Evolutionary conservation across 495 filamentous ascomycete species (phyloP).

Genomic region (Neurospora sp.): DNA sequence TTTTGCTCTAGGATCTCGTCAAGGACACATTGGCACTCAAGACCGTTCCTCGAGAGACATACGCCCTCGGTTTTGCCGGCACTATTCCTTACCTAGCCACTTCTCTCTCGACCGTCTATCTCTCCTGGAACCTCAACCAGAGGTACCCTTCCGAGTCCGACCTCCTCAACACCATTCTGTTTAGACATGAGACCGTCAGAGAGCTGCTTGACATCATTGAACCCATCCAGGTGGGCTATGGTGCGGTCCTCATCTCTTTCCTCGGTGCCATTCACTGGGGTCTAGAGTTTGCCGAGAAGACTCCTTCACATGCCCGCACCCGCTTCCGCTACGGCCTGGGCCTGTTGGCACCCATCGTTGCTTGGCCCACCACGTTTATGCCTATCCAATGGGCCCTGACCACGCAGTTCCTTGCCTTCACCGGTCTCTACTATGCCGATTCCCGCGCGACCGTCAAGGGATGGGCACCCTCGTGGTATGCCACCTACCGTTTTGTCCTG

Average conservation of each 20-base stretch:
- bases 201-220: constrained; percentile 70
- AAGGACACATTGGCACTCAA: constrained; percentile 77
- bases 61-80: constrained; percentile 76
- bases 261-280: constrained; percentile 92
- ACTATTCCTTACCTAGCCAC: constrained; percentile 86
- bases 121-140: constrained; percentile 72
- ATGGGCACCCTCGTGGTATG: constrained; percentile 89
- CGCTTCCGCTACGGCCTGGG: constrained; percentile 69
- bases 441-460: constrained; percentile 62
- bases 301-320: constrained; percentile 21
- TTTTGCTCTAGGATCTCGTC: constrained; percentile 54
- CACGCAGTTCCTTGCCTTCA: constrained; percentile 82
- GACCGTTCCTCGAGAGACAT: constrained; percentile 70
- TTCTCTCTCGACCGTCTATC: constrained; percentile 75
- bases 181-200: constrained; percentile 63
- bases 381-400: constrained; percentile 84
- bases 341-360: constrained; percentile 69
- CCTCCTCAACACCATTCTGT: constrained; percentile 38
- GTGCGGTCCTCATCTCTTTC: constrained; percentile 91
- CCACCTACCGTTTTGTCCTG: constrained; percentile 87
- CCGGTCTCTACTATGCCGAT: constrained; percentile 82
- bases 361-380: constrained; percentile 88
- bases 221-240: constrained; percentile 87
- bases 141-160: constrained; percentile 51
- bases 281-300: constrained; percentile 55